These are phyloP conservation scores for Coniochaeta sp. DNA, from an alignment of 2,329 filamentous ascomycete species.

Conservation along the genomic window DNA sequence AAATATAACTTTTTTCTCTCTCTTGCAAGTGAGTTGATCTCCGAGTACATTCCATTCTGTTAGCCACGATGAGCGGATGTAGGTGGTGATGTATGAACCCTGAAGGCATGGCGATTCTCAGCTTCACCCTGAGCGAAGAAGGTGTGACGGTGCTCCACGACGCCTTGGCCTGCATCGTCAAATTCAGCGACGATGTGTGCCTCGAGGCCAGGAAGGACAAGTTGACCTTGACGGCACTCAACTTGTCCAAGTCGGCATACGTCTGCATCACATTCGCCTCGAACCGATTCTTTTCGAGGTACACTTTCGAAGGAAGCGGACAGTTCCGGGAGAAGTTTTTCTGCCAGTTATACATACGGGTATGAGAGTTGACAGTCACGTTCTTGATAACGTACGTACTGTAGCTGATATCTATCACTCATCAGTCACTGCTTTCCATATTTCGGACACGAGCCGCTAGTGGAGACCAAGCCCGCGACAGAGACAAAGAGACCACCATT, in stretches of 20 bases:
- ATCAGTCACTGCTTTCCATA: slow-evolving; percentile 62
- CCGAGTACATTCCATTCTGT: neutral
- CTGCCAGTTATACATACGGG: slow-evolving; percentile 68
- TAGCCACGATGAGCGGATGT: neutral
- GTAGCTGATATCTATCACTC: neutral
- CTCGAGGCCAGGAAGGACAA: slow-evolving; percentile 64
- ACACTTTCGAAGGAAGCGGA: slow-evolving; percentile 52
- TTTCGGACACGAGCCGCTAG: slow-evolving; percentile 57
- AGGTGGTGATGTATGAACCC: neutral
- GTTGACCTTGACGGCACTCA: slow-evolving; percentile 69
- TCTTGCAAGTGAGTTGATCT: neutral
- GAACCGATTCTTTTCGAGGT: slow-evolving; percentile 64
- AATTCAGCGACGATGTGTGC: slow-evolving; percentile 73
- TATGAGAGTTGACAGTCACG: slow-evolving; percentile 17
- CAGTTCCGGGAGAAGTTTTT: slow-evolving; percentile 56
- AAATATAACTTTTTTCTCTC: neutral
- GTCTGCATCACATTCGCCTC: slow-evolving; percentile 62
- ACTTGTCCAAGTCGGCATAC: slow-evolving; percentile 75
- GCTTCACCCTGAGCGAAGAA: slow-evolving; percentile 67
- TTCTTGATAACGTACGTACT: neutral
- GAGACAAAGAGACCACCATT: slow-evolving; percentile 61
- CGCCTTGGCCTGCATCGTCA: slow-evolving; percentile 64
- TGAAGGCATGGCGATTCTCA: slow-evolving; percentile 50
- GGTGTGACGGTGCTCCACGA: slow-evolving; percentile 65
- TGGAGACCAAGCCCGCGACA: slow-evolving; percentile 46